Evolutionary conservation across 305 asterid genomes (phyloP), one percentile per base, ranked within the genome.

Genomic region (Galium porrigens): DNA sequence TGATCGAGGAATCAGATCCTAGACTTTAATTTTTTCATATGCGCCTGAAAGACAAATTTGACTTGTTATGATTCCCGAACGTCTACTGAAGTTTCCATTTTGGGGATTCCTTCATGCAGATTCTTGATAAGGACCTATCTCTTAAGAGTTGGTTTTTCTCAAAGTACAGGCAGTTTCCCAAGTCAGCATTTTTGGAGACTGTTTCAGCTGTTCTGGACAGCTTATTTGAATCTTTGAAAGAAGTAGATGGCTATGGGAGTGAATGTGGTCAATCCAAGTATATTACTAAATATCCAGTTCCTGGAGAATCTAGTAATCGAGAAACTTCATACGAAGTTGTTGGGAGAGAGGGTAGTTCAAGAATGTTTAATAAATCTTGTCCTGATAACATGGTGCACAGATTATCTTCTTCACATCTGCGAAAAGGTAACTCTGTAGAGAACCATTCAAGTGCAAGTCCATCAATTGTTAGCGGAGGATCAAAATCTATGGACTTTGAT

Each of bases 121-220:
- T 84, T 70, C 79, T 86, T 70, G 73, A 62, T 59, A 82, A 84
- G 76, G 94, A 90, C 71, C 78, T 9, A 59, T 76, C 85, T 17
- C 66, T 86, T 68, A 81, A 72, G 79, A 73, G 77, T 61, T 82
- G 81, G 83, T 74, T 90, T 63, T 84, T 84, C 76, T 82, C 90
- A 61, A 88, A 80, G 77, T 86, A 82, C 75, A 83, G 76, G 74
- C 79, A 69, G 76, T 77, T 90, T 65, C 72, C 83, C 68, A 77
- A 80, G 73, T 85, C 89, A 58, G 94, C 85, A 71, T 73, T 87
- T 70, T 70, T 88, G 64, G 84, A 82, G 77, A 75, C 82, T 67
- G 78, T 88, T 74, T 84, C 96, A 70, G 80, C 86, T 67, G 63
- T 75, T 68, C 74, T 88, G 71, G 94, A 85, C 75, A 85, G 82